Evolutionary conservation across 345 rosid genomes (phyloP), one percentile per base, ranked within the genome.

Genomic region (Citrus cavaleriei): DNA sequence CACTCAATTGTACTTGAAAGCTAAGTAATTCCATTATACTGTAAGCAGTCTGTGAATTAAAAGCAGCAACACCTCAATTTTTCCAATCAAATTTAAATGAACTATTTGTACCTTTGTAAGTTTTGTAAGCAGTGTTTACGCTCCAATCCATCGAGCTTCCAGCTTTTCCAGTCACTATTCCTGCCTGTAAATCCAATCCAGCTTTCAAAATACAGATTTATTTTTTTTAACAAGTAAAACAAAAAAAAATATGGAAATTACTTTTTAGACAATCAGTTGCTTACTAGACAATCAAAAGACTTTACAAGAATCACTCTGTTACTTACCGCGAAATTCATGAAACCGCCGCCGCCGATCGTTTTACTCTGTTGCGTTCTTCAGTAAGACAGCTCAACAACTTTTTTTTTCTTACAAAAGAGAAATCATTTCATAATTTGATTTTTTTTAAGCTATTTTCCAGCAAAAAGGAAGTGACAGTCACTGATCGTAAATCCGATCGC

Each of bases 121-220:
- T 84, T 79, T 95, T 95, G 79, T 90, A 91, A 6, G 95, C 92
- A 83, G 86, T 93, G 72, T 80, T 93, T 22, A 85, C 97, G 79
- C 42, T 87, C 98, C 98, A 95, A 8, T 95, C 98, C 97, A 93
- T 95, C 60, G 83, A 81, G 63, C 77, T 81, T 78, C 83, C 82
- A 80, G 84, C 57, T 84, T 85, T 77, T 80, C 82, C 72, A 63
- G 83, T 69, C 30, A 69, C 74, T 40, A 75, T 27, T 68, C 84
- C 87, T 21, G 79, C 74, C 76, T 64, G 74, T 68, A 32, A 71
- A 42, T 68, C 57, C 59, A 58, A 69, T 5, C 13, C 6, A 19
- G 19, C 19, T 59, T 3, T 18, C 14, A 55, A 5, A 76, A 55
- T 21, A 65, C 49, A 42, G 16, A 42, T 3, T 10, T 12, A 10